Evolutionary conservation across 1,284 basidiomycete species (phyloP).

Genomic region (Agaricales sp.): DNA sequence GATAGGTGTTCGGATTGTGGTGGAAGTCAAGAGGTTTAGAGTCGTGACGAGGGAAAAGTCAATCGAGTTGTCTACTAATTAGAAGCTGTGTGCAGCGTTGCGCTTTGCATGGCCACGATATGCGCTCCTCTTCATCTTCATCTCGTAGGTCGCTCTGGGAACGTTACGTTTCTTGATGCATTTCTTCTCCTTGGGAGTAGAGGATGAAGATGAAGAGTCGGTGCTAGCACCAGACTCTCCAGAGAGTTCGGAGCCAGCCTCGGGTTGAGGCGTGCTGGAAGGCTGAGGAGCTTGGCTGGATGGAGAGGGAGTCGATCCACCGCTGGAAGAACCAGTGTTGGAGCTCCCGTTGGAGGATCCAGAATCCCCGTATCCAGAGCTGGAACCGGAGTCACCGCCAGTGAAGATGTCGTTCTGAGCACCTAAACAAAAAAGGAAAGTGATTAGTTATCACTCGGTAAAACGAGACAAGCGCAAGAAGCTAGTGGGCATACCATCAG

Average conservation of each 20-base stretch:
- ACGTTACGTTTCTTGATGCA: background rate
- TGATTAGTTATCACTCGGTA: no score
- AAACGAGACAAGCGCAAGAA: no score
- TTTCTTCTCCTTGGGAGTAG: background rate
- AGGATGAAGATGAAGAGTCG: no score
- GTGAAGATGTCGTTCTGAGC: constrained; percentile 9
- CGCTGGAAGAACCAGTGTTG: background rate
- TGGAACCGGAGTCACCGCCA: background rate
- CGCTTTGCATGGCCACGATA: background rate
- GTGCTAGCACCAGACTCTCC: background rate
- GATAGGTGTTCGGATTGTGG: no score
- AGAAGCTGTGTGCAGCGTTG: background rate
- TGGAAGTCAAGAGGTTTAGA: no score
- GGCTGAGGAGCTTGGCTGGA: background rate
- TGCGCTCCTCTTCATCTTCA: background rate
- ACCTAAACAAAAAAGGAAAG: constrained; percentile 1
- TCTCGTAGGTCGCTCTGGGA: no score
- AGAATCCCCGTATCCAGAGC: background rate
- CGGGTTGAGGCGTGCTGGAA: background rate
- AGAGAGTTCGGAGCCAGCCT: background rate
- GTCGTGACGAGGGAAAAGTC: no score
- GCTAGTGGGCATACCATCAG: constrained; percentile 28
- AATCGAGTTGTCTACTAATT: no score
- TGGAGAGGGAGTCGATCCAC: background rate
- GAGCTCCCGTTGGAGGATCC: background rate